Conservation (phyloP, 1,284 basidiomycete genomes). For the Trametes hirsuta region DNA sequence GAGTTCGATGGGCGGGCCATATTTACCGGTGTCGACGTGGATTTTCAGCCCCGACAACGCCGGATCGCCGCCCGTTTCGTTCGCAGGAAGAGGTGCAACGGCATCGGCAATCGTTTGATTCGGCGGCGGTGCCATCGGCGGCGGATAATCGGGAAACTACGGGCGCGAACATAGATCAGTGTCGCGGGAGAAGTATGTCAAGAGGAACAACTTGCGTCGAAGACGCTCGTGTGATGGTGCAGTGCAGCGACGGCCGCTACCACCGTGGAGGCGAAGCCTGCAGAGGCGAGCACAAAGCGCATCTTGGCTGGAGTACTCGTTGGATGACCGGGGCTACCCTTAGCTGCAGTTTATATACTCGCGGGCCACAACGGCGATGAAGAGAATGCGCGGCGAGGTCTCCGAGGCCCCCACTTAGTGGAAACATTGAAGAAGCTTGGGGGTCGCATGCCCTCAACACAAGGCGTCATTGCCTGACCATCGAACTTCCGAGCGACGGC, state of each 20-base stretch:
- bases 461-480: no score
- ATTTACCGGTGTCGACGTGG: conserved; percentile 25
- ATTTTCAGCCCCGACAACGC: conserved; percentile 9
- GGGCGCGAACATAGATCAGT: not conserved
- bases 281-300: not conserved
- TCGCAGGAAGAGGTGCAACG: conserved; percentile 7
- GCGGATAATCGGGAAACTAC: conserved; percentile 26
- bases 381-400: no score
- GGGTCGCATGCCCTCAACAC: no score
- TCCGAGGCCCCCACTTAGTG: no score
- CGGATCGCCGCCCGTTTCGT: conserved; percentile 10
- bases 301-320: not conserved
- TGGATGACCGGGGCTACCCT: not conserved
- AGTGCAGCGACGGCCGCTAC: not conserved
- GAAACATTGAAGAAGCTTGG: no score
- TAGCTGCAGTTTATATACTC: not conserved
- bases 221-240: not conserved
- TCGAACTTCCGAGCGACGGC: not conserved
- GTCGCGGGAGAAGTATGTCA: not conserved
- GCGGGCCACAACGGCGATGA: no score
- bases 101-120: conserved; percentile 21
- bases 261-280: not conserved
- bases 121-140: conserved; percentile 19
- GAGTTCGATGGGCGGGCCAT: conserved; percentile 21
- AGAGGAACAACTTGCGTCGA: not conserved